Conservation (phyloP, 1,284 basidiomycete species). For the Wolfiporia cocos region DNA sequence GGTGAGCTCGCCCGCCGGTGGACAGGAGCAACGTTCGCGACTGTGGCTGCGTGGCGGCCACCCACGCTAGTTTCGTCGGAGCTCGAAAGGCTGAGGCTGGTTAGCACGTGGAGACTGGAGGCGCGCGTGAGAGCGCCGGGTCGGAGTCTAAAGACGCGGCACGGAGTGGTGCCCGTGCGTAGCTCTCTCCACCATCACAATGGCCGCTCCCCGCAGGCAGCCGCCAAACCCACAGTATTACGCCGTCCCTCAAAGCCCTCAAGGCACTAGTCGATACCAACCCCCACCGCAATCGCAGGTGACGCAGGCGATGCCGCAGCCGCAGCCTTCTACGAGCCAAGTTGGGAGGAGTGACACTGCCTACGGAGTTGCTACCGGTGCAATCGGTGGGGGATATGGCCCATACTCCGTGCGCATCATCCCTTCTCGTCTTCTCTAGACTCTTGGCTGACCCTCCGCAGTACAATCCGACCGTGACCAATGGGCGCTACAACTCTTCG, state of each 20-base stretch:
- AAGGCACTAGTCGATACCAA: conserved; percentile 17
- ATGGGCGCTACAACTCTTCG: conserved; percentile 36
- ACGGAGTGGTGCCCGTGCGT: too few relatives aligned
- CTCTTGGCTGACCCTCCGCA: conserved; percentile 20
- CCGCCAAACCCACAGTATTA: conserved; percentile 37
- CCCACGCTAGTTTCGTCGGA: too few relatives aligned
- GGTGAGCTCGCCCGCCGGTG: too few relatives aligned
- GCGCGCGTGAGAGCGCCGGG: not conserved
- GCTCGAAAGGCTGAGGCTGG: too few relatives aligned
- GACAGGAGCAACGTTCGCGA: too few relatives aligned
- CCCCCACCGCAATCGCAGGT: conserved; percentile 9
- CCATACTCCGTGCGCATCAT: conserved; percentile 59
- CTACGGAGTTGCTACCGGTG: conserved; percentile 66
- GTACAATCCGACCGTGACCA: conserved; percentile 52
- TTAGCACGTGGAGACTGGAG: too few relatives aligned
- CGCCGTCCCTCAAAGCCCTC: conserved; percentile 44
- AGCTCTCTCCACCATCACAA: conserved; percentile 16
- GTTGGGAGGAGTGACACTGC: conserved; percentile 48
- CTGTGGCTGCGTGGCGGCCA: too few relatives aligned
- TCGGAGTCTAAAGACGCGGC: not conserved
- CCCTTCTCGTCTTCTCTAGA: not conserved
- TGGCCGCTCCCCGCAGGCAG: conserved; percentile 32
- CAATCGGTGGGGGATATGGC: conserved; percentile 69
- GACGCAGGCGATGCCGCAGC: conserved; percentile 11
- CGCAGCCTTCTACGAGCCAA: conserved; percentile 14